Conservation (phyloP, 2,329 filamentous ascomycete genomes). For the Periconia macrospinosa region DNA sequence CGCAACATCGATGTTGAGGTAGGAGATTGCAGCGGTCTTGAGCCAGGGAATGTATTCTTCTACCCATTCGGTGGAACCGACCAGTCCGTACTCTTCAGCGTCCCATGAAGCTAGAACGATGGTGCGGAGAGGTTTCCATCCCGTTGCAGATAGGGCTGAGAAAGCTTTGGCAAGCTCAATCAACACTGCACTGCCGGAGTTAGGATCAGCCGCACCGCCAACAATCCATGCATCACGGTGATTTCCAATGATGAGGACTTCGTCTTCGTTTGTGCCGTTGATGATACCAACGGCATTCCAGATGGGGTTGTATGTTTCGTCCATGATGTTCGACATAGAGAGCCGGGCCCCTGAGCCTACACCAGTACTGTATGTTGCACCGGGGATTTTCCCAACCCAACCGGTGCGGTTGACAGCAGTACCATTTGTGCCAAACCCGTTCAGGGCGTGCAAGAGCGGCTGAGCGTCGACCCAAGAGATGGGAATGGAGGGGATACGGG, state of each 20-base stretch:
- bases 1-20: constrained; percentile 57
- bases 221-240: constrained; percentile 59
- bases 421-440: constrained; percentile 72
- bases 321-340: constrained; percentile 67
- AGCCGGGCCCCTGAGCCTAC: constrained; percentile 56
- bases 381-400: constrained; percentile 41
- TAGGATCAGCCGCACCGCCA: constrained; percentile 57
- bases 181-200: constrained; percentile 54
- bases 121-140: constrained; percentile 56
- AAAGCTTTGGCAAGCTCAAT: constrained; percentile 56
- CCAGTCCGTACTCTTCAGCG: constrained; percentile 45
- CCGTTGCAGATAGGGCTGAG: constrained; percentile 49
- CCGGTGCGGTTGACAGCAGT: constrained; percentile 42
- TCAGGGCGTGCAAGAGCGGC: constrained; percentile 78
- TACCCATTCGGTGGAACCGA: constrained; percentile 52
- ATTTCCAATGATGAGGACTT: constrained; percentile 57
- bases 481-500: constrained; percentile 81
- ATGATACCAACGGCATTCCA: constrained; percentile 77
- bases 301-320: constrained; percentile 77
- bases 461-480: constrained; percentile 82
- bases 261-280: constrained; percentile 63
- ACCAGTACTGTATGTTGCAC: constrained; percentile 39
- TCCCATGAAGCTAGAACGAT: constrained; percentile 51
- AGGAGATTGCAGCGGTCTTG: constrained; percentile 47
- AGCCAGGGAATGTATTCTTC: constrained; percentile 55